Evolutionary conservation across 352 stramenopile genomes (phyloP).

Genomic region (Phytophthora palmivora): DNA sequence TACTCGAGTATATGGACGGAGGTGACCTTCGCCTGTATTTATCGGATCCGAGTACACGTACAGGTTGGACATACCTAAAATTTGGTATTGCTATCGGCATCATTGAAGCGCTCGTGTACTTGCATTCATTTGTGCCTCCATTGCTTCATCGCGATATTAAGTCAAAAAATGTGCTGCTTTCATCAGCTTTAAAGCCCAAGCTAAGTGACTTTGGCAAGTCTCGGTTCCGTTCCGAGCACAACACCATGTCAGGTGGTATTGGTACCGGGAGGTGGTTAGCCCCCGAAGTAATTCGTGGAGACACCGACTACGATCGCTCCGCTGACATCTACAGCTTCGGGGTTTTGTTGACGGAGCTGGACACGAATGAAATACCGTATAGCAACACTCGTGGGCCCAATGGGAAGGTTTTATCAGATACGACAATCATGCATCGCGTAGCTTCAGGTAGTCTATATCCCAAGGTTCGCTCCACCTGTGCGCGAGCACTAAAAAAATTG

Average conservation of each 20-base stretch:
- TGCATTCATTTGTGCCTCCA: constrained; percentile 43
- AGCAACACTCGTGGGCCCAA: constrained; percentile 32
- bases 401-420: constrained; percentile 51
- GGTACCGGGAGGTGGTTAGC: constrained; percentile 64
- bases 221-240: constrained; percentile 23
- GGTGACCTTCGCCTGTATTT: constrained; percentile 43
- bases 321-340: constrained; percentile 69
- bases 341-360: constrained; percentile 46
- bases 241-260: constrained; percentile 46
- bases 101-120: constrained; percentile 45
- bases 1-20: constrained; percentile 51
- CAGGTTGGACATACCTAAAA: constrained; percentile 26
- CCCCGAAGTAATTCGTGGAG: constrained; percentile 55
- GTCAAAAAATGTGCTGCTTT: constrained; percentile 57
- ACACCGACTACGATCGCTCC: constrained; percentile 47
- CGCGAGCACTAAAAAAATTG: constrained; percentile 8
- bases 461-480: constrained; percentile 8
- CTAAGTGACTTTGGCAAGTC: constrained; percentile 37
- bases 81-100: constrained; percentile 44
- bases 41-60: not conserved
- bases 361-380: constrained; percentile 50
- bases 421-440: constrained; percentile 54
- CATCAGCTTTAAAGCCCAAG: constrained; percentile 24
- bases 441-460: constrained; percentile 36
- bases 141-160: constrained; percentile 67